phyloP scores from a whole-genome alignment of 2,329 filamentous ascomycete genomes.

The Pseudofabraea citricarpa region DNA sequence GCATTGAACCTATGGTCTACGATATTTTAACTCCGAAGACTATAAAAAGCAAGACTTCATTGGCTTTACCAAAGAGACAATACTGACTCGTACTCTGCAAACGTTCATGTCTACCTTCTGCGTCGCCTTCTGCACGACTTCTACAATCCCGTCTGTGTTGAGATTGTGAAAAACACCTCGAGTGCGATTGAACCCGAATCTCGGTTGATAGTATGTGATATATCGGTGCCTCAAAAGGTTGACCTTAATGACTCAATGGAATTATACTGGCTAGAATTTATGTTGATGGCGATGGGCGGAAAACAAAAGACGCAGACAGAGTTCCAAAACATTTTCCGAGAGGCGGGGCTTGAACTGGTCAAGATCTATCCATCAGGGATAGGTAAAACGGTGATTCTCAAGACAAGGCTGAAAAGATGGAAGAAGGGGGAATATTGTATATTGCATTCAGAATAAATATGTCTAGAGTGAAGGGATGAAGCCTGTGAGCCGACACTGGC shows the following conservation, averaged over 20 bases:
- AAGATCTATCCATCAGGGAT: slow-evolving; percentile 27
- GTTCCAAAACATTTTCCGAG: slow-evolving; percentile 27
- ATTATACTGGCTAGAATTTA: slow-evolving; percentile 31
- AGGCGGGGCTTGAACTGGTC: slow-evolving; percentile 27
- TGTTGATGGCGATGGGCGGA: slow-evolving; percentile 26
- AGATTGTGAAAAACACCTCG: slow-evolving; percentile 22
- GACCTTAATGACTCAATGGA: slow-evolving; percentile 22
- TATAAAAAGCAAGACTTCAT: slow-evolving; percentile 15
- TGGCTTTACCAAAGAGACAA: slow-evolving; percentile 6
- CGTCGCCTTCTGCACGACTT: slow-evolving; percentile 29
- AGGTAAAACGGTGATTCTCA: slow-evolving; percentile 29
- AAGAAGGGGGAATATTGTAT: background rate
- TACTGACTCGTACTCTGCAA: background rate
- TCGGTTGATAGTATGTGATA: slow-evolving; percentile 30
- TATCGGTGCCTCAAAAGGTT: slow-evolving; percentile 29
- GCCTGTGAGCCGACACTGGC: too few species aligned
- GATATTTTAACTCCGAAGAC: slow-evolving; percentile 29
- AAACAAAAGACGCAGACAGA: slow-evolving; percentile 28
- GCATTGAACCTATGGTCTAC: slow-evolving; percentile 23
- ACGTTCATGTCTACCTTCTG: slow-evolving; percentile 25
- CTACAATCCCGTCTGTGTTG: slow-evolving; percentile 23
- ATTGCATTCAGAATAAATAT: background rate
- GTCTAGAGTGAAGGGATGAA: too few species aligned
- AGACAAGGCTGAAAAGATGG: slow-evolving; percentile 21
- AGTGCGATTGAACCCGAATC: slow-evolving; percentile 26